Evolutionary conservation across 352 stramenopile genomes (phyloP).

Genomic region (Thalassiosira delicatula): DNA sequence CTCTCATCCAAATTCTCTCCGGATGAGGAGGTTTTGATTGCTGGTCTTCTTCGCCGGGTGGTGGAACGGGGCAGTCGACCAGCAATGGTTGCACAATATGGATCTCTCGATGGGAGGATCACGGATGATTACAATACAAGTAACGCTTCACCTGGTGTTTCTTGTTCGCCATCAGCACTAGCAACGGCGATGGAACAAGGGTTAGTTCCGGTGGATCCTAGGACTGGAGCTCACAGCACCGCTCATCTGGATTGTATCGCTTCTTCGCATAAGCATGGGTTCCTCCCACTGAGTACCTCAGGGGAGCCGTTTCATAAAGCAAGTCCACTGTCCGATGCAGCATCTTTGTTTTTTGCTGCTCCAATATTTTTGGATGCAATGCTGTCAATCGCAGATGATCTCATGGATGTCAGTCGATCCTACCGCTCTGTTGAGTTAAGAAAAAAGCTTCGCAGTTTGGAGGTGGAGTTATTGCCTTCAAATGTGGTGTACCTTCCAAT

Average conservation of each 20-base stretch:
- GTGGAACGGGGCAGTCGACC: slow-evolving; percentile 72
- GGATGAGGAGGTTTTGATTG: slow-evolving; percentile 78
- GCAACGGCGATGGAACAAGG: slow-evolving; percentile 60
- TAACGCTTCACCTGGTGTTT: slow-evolving; percentile 29
- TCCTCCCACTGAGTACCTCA: slow-evolving; percentile 68
- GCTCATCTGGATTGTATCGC: slow-evolving; percentile 72
- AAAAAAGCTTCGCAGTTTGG: slow-evolving; percentile 67
- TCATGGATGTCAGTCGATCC: slow-evolving; percentile 68
- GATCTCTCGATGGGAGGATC: slow-evolving; percentile 40
- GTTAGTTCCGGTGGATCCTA: slow-evolving; percentile 74
- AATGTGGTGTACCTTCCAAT: slow-evolving; percentile 84
- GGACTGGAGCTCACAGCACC: slow-evolving; percentile 61
- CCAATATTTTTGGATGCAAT: slow-evolving; percentile 82
- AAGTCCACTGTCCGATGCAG: slow-evolving; percentile 38
- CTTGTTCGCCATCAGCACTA: slow-evolving; percentile 51
- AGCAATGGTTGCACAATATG: slow-evolving; percentile 66
- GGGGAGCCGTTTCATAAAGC: slow-evolving; percentile 55
- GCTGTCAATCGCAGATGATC: slow-evolving; percentile 76
- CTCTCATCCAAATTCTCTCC: slow-evolving; percentile 67
- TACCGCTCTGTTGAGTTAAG: slow-evolving; percentile 66
- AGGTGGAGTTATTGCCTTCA: slow-evolving; percentile 77
- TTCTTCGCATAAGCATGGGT: slow-evolving; percentile 66
- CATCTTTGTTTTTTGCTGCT: slow-evolving; percentile 74
- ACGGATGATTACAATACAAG: slow-evolving; percentile 28
- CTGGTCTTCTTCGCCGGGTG: slow-evolving; percentile 72